These are phyloP conservation scores for Colletotrichum orbiculare DNA, from an alignment of 2,329 filamentous ascomycete species.

Conservation along the genomic window DNA sequence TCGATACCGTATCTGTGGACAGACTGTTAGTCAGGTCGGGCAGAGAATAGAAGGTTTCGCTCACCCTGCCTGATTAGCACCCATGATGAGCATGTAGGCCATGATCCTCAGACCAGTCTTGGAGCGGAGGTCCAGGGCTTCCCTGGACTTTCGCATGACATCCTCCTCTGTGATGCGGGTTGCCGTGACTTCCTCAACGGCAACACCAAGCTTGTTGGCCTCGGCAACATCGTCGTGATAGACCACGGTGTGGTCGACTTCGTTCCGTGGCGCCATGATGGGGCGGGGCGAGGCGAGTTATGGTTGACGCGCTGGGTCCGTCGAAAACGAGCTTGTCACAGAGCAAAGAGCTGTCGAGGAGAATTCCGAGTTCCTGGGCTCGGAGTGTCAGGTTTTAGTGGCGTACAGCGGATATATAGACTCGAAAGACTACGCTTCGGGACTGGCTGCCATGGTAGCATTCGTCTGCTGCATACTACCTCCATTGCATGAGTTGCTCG, in stretches of 20 bases:
- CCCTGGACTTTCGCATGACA: slow-evolving; percentile 52
- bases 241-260: slow-evolving; percentile 38
- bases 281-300: slow-evolving; percentile 2
- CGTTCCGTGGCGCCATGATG: slow-evolving; percentile 33
- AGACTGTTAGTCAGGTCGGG: neutral
- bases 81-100: slow-evolving; percentile 57
- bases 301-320: neutral
- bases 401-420: slow-evolving; percentile 26
- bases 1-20: slow-evolving; percentile 53
- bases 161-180: slow-evolving; percentile 59
- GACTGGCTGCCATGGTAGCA: neutral
- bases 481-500: slow-evolving; percentile 12
- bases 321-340: neutral
- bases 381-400: slow-evolving; percentile 20
- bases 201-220: slow-evolving; percentile 45
- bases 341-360: neutral
- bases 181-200: slow-evolving; percentile 57
- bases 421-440: neutral
- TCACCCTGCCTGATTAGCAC: slow-evolving; percentile 57
- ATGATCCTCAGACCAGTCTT: slow-evolving; percentile 53
- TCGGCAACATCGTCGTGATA: slow-evolving; percentile 44
- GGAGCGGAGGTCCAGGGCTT: slow-evolving; percentile 54
- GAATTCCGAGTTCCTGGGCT: slow-evolving; percentile 25
- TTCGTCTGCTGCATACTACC: slow-evolving; percentile 2
- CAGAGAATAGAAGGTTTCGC: neutral